Base-by-base conservation (phyloP, 225 moss, liverwort and hornwort species). In the Antitrichia curtipendula region DNA sequence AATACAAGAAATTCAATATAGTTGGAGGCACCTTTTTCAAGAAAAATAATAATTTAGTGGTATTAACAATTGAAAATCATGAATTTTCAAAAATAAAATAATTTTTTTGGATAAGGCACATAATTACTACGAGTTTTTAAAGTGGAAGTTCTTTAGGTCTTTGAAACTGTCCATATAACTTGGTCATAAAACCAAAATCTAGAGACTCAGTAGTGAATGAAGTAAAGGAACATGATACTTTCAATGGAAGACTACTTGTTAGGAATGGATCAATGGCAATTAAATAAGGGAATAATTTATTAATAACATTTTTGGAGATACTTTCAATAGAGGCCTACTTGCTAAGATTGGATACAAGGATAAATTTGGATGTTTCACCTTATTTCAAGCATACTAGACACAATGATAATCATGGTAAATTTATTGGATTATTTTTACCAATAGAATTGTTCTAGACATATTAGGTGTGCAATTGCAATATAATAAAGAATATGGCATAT, bases 401-500 rank as follows among this genome's bases (percentile, higher is more conserved):
- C 0, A 21, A 7, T 4, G 1, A 12, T 12, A 65, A 21, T 66
- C 21, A 3, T 0, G 0, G 0, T 66, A n/a, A 65, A 21, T 19
- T n/a, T n/a, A 36, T 64, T 64, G 36, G 2, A 64, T 64, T 19
- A 6, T 65, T 65, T 66, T 66, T 36, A n/a, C 2, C 3, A 21
- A 66, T n/a, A n/a, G 4, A n/a, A 21, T 66, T 66, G 21, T 66
- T n/a, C 21, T 2, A 65, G 7, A n/a, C 5, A 66, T 21, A 36
- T 10, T 0, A 1, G 3, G 3, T 36, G 6, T 36, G 3, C 64
- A 64, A 36, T 1, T 64, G 2, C 8, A 19, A 36, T n/a, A n/a
- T n/a, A n/a, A n/a, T 10, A 64, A 64, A 64, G 3, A 19, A 64
- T 36, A 60, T 29, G 7, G 4, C 60, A 60, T 28, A 32, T 31